Base-by-base conservation (phyloP, 257 asterid genomes). In the Solanum medicagineum region DNA sequence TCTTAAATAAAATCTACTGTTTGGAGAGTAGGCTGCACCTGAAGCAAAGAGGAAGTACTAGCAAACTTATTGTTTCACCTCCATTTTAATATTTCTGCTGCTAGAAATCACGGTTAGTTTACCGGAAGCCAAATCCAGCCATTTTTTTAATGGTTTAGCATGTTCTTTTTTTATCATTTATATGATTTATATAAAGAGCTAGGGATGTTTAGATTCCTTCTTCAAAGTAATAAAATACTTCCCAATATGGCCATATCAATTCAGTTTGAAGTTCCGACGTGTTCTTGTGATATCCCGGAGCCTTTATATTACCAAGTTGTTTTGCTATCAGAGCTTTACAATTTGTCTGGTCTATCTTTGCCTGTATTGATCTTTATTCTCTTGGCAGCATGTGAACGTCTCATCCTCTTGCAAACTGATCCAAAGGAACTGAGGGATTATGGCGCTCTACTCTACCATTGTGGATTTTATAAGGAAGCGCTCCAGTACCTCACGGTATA, bases 301-400 rank as follows among this genome's bases (percentile, higher is more conserved):
- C 49, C 45, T 29, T 53, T 16, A 16, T 29, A 53, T 79, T 24
- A 51, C 16, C 51, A 51, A 51, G 49, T 17, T 75, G 60, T 60
- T 47, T 13, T 36, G 49, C 10, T 44, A 9, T 65, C 69, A 70
- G 11, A 80, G 16, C 71, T 63, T 29, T 47, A 47, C 57, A 54
- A 45, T 81, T 36, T 77, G 17, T 26, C 44, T 56, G 80, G 73
- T 47, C 84, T 62, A 29, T 26, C 40, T 9, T n/a, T 86, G 84
- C 54, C 17, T 45, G 81, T 79, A 87, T 83, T 51, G 47, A 83
- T 86, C 26, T 44, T 75, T 85, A 51, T 62, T 66, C 75, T 51
- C 74, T 89, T 80, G 59, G 84, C 95, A 94, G 98, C 98, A 5
- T 94, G 96, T 20, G 98, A 94, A 85, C 98, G 94, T 81, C 98